Evolutionary conservation across 306 rosid species (phyloP).

Genomic region (Fragaria ananassa): DNA sequence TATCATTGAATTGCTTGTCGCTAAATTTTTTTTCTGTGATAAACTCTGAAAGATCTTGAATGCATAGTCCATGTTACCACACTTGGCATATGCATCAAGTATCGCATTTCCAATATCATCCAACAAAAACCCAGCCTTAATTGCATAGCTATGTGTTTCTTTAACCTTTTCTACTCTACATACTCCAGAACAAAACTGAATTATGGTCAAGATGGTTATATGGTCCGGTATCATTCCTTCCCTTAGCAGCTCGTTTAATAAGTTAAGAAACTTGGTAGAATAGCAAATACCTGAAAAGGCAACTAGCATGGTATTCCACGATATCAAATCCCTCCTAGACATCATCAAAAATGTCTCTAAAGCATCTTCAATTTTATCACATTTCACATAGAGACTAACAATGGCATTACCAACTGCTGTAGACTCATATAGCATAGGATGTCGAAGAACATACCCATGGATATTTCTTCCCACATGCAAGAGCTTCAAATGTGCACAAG

Average conservation of each 20-base stretch:
- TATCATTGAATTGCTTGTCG: conserved; percentile 69
- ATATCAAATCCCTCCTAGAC: conserved; percentile 63
- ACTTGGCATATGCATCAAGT: conserved; percentile 88
- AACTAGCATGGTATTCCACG: conserved; percentile 89
- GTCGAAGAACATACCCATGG: conserved; percentile 64
- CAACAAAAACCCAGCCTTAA: conserved; percentile 49
- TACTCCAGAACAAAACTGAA: conserved; percentile 51
- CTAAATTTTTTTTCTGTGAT: conserved; percentile 50
- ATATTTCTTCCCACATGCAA: conserved; percentile 57
- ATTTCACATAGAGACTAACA: conserved; percentile 72
- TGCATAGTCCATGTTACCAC: conserved; percentile 64
- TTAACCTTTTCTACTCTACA: conserved; percentile 54
- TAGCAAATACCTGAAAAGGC: conserved; percentile 50
- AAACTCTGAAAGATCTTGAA: conserved; percentile 50
- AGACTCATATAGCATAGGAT: conserved; percentile 42
- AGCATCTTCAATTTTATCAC: conserved; percentile 45
- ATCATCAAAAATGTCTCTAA: conserved; percentile 51
- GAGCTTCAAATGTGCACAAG: conserved; percentile 48
- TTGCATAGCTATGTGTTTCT: conserved; percentile 65
- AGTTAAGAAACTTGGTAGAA: conserved; percentile 39
- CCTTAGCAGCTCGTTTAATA: conserved; percentile 51
- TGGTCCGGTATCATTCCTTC: conserved; percentile 57
- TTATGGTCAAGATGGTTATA: conserved; percentile 55
- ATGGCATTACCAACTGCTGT: conserved; percentile 69
- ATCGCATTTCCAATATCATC: conserved; percentile 62